Evolutionary conservation across 2,329 filamentous ascomycete genomes (phyloP), one percentile per base, ranked within the genome.

Genomic region (Paraphaeosphaeria minitans): DNA sequence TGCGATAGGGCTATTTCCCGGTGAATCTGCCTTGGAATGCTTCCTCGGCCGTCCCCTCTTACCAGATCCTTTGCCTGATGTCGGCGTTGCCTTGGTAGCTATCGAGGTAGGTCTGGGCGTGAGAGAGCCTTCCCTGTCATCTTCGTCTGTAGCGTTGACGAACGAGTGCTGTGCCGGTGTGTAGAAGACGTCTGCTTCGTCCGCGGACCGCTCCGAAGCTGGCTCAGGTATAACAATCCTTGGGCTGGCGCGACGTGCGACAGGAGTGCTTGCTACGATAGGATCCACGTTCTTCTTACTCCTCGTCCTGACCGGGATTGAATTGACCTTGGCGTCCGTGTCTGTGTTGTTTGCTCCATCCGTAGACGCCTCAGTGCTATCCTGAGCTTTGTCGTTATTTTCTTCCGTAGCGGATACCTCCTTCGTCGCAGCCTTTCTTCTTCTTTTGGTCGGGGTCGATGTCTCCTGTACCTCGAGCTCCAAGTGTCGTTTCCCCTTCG

Each of bases 401-500:
- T 48, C 61, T 14, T 35, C 21, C 9, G 50, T 27, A 21, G 43
- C 27, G 12, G 41, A 10, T 49, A 65, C 61, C 55, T 66, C 66
- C 35, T 62, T 59, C 0, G 59, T 59, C 9, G 58, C 51, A 48
- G 57, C 61, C 55, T 66, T 71, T 48, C 65, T 67, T 62, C 72
- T 71, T 56, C 70, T 66, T 52, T 71, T 74, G 3, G 55, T 58
- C 41, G 66, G 61, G 13, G 67, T 69, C n/a, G 74, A 71, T 10
- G 70, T 74, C 2, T 71, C 68, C 19, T 71, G 61, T 1, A 62
- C 61, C 4, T 75, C 46, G 13, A 33, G 22, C 22, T 51, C 73
- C 46, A 74, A 53, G 49, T 68, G 66, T 48, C 74, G 56, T 62
- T 76, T 76, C 41, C 65, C 67, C 22, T 58, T 49, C 27, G 58